A percentile compares a stretch with the other conserved stretches of the same genome.
These are phyloP conservation scores for Xanthoconium separans DNA, from an alignment of 1,284 basidiomycete genomes.

Conservation along the genomic window DNA sequence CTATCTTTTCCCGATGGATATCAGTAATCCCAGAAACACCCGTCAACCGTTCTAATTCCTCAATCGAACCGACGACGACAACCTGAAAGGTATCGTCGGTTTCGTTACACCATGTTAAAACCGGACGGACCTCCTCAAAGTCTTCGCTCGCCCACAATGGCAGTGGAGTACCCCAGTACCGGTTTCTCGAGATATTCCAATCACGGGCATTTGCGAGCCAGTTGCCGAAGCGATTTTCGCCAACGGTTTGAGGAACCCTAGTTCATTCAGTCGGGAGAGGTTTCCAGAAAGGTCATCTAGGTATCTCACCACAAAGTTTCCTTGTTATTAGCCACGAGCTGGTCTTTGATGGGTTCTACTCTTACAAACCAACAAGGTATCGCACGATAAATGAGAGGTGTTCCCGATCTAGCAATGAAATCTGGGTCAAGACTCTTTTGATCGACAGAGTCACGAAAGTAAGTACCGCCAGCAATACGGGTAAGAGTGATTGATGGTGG, in stretches of 20 bases:
- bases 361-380: slow-evolving; percentile 97
- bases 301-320: slow-evolving; percentile 80
- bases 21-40: slow-evolving; percentile 89
- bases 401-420: slow-evolving; percentile 65
- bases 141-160: slow-evolving; percentile 97
- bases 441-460: background rate
- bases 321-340: slow-evolving; percentile 90
- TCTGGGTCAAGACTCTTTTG: background rate
- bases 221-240: slow-evolving; percentile 93
- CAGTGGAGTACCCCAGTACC: slow-evolving; percentile 99
- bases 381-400: slow-evolving; percentile 95
- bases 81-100: slow-evolving; percentile 48
- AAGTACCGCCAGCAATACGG: slow-evolving; percentile 95
- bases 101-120: background rate
- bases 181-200: slow-evolving; percentile 99
- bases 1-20: slow-evolving; percentile 93
- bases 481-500: slow-evolving; percentile 87
- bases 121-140: slow-evolving; percentile 66
- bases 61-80: slow-evolving; percentile 86
- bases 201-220: slow-evolving; percentile 98
- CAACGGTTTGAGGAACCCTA: slow-evolving; percentile 89
- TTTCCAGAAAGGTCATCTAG: background rate
- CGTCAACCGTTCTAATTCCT: slow-evolving; percentile 85
- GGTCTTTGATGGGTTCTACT: slow-evolving; percentile 81
- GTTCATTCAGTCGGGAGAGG: background rate